phyloP scores from a whole-genome alignment of 495 filamentous ascomycete genomes.

The Aspergillus cavernicola region DNA sequence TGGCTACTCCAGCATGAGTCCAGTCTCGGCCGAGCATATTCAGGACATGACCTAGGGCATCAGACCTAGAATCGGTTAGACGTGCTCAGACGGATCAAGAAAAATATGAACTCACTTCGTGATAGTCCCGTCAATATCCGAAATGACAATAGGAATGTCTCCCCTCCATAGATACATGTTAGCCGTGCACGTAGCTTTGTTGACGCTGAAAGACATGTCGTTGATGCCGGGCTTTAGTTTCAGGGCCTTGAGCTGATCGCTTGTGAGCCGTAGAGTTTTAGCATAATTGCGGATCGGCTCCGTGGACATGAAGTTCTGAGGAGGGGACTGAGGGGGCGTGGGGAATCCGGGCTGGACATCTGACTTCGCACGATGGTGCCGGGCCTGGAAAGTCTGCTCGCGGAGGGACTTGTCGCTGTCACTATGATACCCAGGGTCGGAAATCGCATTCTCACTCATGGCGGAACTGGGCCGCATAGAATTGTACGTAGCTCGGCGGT shows the following conservation, averaged over 20 bases:
- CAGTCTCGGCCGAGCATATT: slow-evolving; percentile 98
- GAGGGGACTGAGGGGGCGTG: slow-evolving; percentile 76
- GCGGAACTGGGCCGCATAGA: slow-evolving; percentile 50
- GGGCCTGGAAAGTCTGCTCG: slow-evolving; percentile 30
- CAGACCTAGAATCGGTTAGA: slow-evolving; percentile 51
- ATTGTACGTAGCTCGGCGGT: slow-evolving; percentile 48
- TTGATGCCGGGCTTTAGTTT: slow-evolving; percentile 81
- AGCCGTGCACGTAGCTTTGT: slow-evolving; percentile 84
- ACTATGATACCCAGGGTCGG: slow-evolving; percentile 92
- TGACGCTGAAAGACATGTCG: slow-evolving; percentile 92
- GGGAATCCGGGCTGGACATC: slow-evolving; percentile 64
- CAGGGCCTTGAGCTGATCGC: slow-evolving; percentile 87
- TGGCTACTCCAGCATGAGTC: slow-evolving; percentile 95
- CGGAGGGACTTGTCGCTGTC: slow-evolving; percentile 56
- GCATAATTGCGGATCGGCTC: slow-evolving; percentile 85
- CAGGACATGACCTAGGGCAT: slow-evolving; percentile 93
- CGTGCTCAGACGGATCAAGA: background rate
- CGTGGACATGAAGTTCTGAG: slow-evolving; percentile 46
- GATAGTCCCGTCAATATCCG: slow-evolving; percentile 98
- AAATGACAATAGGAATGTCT: slow-evolving; percentile 90
- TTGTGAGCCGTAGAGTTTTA: slow-evolving; percentile 94
- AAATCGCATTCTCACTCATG: slow-evolving; percentile 74
- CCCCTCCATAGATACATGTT: slow-evolving; percentile 91
- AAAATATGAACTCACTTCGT: slow-evolving; percentile 61
- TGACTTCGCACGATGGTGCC: slow-evolving; percentile 60